These are phyloP conservation scores for Chaetomium fimeti DNA, from an alignment of 495 filamentous ascomycete species.

Conservation along the genomic window DNA sequence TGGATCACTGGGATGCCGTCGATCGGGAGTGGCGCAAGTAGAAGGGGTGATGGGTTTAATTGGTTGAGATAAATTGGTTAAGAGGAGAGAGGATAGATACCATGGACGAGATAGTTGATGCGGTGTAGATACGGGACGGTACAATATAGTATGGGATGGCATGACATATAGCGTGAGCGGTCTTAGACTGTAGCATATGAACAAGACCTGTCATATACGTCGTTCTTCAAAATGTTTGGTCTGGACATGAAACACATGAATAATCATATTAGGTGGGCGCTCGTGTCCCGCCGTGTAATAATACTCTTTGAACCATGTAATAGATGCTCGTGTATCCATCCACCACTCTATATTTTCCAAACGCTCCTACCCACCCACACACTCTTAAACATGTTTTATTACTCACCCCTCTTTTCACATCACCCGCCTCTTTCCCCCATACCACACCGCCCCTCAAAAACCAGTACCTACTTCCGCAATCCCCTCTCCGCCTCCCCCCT, in stretches of 20 bases:
- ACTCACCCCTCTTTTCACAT: not conserved
- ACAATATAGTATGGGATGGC: not conserved
- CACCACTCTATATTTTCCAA: too few relatives aligned
- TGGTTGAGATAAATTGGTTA: not conserved
- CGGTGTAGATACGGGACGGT: not conserved
- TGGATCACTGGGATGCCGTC: constrained; percentile 82
- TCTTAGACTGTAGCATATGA: constrained; percentile 10
- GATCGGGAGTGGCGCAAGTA: constrained; percentile 69
- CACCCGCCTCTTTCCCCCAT: too few relatives aligned
- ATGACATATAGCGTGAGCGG: not conserved
- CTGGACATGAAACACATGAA: not conserved
- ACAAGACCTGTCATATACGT: not conserved
- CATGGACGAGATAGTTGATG: not conserved
- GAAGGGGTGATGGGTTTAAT: not conserved
- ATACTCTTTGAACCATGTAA: not conserved
- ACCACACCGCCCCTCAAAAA: too few relatives aligned
- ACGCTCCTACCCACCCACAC: too few relatives aligned
- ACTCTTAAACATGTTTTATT: not conserved
- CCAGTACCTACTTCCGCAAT: too few relatives aligned
- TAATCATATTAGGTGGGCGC: not conserved
- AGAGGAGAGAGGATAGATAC: not conserved
- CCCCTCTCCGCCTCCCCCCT: too few relatives aligned
- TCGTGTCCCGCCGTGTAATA: not conserved
- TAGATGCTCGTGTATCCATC: not conserved
- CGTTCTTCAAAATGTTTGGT: not conserved